phyloP scores from a whole-genome alignment of 2,329 filamentous ascomycete genomes.

The Penicillium sp. region DNA sequence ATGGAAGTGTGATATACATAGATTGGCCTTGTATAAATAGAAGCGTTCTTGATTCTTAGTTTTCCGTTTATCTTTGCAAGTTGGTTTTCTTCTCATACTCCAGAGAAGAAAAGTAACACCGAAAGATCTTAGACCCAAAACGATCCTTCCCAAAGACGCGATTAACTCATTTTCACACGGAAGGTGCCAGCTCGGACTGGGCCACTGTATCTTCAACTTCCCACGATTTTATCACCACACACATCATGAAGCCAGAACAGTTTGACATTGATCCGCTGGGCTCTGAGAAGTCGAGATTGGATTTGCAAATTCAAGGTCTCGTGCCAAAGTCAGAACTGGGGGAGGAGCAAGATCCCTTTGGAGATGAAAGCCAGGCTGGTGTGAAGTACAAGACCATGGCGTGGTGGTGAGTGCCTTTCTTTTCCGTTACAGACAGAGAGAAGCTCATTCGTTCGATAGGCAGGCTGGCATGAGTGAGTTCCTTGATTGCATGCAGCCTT shows the following conservation, averaged over 20 bases:
- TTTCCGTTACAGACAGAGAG: background rate
- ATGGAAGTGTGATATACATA: conserved; percentile 23
- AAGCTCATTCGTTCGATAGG: conserved; percentile 10
- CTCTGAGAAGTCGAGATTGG: background rate
- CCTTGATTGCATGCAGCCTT: background rate
- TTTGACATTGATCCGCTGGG: background rate
- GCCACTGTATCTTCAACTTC: background rate
- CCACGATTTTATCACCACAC: background rate
- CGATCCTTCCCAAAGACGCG: background rate
- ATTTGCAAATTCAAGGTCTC: background rate
- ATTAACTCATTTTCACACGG: background rate
- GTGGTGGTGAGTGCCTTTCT: conserved; percentile 26
- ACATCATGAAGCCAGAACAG: background rate
- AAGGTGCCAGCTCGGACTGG: background rate
- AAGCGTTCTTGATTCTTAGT: conserved; percentile 15
- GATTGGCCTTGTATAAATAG: conserved; percentile 30
- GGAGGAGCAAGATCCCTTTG: conserved; percentile 22
- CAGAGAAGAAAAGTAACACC: background rate
- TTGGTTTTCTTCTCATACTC: background rate
- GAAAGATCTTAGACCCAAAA: background rate
- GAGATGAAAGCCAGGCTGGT: conserved; percentile 24
- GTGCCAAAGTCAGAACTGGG: background rate
- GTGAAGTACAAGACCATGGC: conserved; percentile 31
- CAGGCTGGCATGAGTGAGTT: conserved; percentile 24
- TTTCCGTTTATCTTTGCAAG: conserved; percentile 3